A percentile compares a stretch with the other conserved stretches of the same genome.
phyloP scores from a whole-genome alignment of 1,139 yeast genomes.

The Trichomonascaceae sp. region DNA sequence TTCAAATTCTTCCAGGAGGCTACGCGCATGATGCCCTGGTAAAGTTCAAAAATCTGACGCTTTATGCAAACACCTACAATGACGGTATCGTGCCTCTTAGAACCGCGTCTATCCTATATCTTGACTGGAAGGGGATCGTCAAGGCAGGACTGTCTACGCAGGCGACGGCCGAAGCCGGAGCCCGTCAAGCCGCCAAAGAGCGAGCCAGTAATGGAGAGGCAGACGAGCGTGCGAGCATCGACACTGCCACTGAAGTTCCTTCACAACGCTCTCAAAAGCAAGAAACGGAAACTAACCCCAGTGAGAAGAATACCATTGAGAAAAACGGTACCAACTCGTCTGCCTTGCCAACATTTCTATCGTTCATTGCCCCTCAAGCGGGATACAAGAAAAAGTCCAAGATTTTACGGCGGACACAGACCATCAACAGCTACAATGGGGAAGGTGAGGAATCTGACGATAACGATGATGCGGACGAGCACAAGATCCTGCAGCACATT shows the following conservation, averaged over 20 bases:
- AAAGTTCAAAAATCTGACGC: conserved; percentile 53
- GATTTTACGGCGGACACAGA: conserved; percentile 23
- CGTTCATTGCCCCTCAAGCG: conserved; percentile 23
- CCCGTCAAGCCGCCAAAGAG: conserved; percentile 9
- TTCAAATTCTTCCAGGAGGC: conserved; percentile 66
- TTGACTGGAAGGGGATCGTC: conserved; percentile 57
- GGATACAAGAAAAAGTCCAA: conserved; percentile 19
- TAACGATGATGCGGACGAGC: conserved; percentile 14
- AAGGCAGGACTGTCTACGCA: conserved; percentile 24
- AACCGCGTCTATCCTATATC: conserved; percentile 66
- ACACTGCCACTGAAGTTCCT: neutral
- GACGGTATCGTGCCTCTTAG: conserved; percentile 93
- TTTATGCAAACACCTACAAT: conserved; percentile 67
- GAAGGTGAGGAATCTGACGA: conserved; percentile 6
- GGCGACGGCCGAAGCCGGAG: neutral
- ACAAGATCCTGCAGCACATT: conserved; percentile 12
- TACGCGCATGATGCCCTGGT: conserved; percentile 59
- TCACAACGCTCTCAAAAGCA: no score
- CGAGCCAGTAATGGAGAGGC: conserved; percentile 3
- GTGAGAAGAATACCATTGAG: conserved; percentile 5
- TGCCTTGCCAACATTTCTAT: conserved; percentile 17
- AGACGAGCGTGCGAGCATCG: neutral
- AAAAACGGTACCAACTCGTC: conserved; percentile 12
- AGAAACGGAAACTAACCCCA: no score
- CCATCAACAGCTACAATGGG: conserved; percentile 13